Evolutionary conservation across 2,329 filamentous ascomycete genomes (phyloP).

Genomic region (Chaetomiaceae sp.): DNA sequence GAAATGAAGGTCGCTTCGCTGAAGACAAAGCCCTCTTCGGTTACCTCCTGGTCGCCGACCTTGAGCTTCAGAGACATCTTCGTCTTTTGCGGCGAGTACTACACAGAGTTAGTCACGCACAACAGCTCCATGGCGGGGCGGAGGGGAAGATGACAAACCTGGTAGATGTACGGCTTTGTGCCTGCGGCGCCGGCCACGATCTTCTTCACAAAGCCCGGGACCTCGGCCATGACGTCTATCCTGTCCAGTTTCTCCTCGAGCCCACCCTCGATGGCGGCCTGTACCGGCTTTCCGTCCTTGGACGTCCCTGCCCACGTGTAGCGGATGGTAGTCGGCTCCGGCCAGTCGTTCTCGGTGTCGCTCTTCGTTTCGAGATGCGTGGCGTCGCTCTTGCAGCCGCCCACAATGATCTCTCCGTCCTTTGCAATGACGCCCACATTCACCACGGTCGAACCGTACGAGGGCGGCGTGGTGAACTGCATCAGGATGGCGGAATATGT

Average conservation of each 20-base stretch:
- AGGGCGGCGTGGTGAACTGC: conserved; percentile 91
- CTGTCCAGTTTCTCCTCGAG: conserved; percentile 70
- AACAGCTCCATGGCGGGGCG: neutral
- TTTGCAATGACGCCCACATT: conserved; percentile 77
- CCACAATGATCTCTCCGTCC: conserved; percentile 74
- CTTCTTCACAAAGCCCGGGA: conserved; percentile 91
- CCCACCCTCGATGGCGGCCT: conserved; percentile 63
- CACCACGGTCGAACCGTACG: conserved; percentile 81
- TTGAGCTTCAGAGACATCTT: conserved; percentile 74
- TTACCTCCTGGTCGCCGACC: conserved; percentile 71
- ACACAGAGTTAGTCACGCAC: conserved; percentile 21
- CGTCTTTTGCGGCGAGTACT: conserved; percentile 66
- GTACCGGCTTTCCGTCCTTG: conserved; percentile 68
- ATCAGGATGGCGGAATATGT: conserved; percentile 86
- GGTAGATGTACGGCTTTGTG: conserved; percentile 97
- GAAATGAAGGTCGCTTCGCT: conserved; percentile 96
- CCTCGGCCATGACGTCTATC: conserved; percentile 94
- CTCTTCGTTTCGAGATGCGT: conserved; percentile 65
- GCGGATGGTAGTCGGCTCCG: conserved; percentile 70
- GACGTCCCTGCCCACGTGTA: conserved; percentile 75
- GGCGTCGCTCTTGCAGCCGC: conserved; percentile 59
- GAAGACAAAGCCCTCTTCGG: conserved; percentile 75
- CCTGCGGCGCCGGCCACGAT: conserved; percentile 85
- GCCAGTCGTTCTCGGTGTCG: conserved; percentile 81
- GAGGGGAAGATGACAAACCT: conserved; percentile 49